Base-by-base conservation (phyloP, 2,329 filamentous ascomycete species). In the Triangularia setosa region DNA sequence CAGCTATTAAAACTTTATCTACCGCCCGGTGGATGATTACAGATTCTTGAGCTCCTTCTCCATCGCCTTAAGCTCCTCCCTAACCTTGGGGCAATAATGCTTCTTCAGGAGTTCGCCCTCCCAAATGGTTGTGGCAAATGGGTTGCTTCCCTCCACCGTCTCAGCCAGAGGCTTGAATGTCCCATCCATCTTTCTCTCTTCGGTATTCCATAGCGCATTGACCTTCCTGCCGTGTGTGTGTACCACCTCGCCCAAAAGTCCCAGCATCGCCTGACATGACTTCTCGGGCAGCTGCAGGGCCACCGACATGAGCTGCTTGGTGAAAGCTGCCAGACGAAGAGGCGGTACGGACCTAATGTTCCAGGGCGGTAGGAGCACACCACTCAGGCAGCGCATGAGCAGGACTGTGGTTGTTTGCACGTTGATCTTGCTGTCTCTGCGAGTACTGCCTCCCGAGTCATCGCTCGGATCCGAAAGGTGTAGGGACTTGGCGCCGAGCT, bases 341-440 rank as follows among this genome's bases (percentile, higher is more conserved):
- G 93, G 93, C 0, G 95, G 92, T 2, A 93, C 84, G 64, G 90
- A 83, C 73, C 90, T 85, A 72, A 92, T 82, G 76, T 90, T 85
- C 78, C 89, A 87, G 56, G 87, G 80, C 0, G 94, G 92, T 0
- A 96, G 83, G 21, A 99, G 87, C 30, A 93, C 86, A 1, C 90
- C 89, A 5, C 91, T 90, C 5, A 99, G 83, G 60, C 92, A 95
- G 68, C 93, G 90, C 66, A 98, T 85, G 61, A 99, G 87, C 25
- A 99, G 88, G 18, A 97, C 93, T 1, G 93, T 95, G 0, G 93
- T 97, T 0, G 95, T 99, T 73, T 96, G 91, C 62, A 97, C 88
- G 79, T 99, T 98, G 79, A 99, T 87, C 76, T 91, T 95, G 72
- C 78, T 78, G 58, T 75, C 73, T 61, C 79, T 71, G 65, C 75